Conservation (phyloP, 805 yeast species). For the Kuraishia capsulata region DNA sequence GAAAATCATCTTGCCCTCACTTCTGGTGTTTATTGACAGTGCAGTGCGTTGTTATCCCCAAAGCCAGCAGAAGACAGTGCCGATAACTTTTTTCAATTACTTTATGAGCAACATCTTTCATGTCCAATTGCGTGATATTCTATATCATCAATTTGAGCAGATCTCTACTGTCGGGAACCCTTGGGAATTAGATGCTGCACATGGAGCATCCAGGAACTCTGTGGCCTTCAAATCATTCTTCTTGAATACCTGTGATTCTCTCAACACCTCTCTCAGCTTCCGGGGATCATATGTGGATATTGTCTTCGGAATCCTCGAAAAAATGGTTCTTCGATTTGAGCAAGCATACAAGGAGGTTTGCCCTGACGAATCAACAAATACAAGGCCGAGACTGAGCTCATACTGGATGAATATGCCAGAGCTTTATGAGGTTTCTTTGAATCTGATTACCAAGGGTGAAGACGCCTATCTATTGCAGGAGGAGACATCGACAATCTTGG, state of each 20-base stretch:
- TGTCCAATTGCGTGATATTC: slow-evolving; percentile 50
- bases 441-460: slow-evolving; percentile 15
- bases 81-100: slow-evolving; percentile 42
- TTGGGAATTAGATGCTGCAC: slow-evolving; percentile 21
- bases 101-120: slow-evolving; percentile 61
- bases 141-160: slow-evolving; percentile 42
- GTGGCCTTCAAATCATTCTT: slow-evolving; percentile 37
- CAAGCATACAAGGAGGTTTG: slow-evolving; percentile 18
- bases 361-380: not conserved
- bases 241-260: slow-evolving; percentile 35
- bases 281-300: slow-evolving; percentile 45
- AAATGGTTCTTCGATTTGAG: slow-evolving; percentile 24
- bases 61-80: slow-evolving; percentile 15
- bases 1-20: slow-evolving; percentile 67
- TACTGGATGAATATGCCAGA: slow-evolving; percentile 26
- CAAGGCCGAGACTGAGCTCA: slow-evolving; percentile 3
- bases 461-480: slow-evolving; percentile 8
- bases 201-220: slow-evolving; percentile 29
- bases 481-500: slow-evolving; percentile 20
- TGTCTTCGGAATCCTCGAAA: slow-evolving; percentile 29
- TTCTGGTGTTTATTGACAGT: slow-evolving; percentile 59
- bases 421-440: slow-evolving; percentile 20
- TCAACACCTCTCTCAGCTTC: slow-evolving; percentile 53
- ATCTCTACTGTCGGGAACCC: slow-evolving; percentile 30
- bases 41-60: slow-evolving; percentile 32